These are phyloP conservation scores for Trichoderma polysporum DNA, from an alignment of 2,329 filamentous ascomycete species.

Conservation along the genomic window DNA sequence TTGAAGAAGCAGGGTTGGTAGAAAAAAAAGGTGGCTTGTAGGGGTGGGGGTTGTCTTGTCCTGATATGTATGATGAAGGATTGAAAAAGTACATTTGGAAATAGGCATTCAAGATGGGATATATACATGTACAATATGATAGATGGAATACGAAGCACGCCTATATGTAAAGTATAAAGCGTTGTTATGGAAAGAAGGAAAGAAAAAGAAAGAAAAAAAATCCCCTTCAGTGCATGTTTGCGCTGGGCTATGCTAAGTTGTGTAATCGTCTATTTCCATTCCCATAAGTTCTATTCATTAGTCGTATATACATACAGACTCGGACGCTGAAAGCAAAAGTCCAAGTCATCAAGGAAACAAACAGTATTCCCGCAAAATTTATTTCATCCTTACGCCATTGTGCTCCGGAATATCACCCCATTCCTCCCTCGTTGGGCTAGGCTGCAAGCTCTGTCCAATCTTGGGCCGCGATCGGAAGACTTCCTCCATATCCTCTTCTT, in stretches of 20 bases:
- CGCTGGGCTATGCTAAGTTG: background rate
- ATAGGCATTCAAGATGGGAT: slow-evolving; percentile 12
- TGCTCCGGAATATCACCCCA: slow-evolving; percentile 23
- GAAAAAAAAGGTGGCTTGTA: background rate
- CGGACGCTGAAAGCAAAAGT: background rate
- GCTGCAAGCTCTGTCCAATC: slow-evolving; percentile 71
- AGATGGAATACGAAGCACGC: background rate
- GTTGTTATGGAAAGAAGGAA: background rate
- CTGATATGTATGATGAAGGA: background rate
- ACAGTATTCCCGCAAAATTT: background rate
- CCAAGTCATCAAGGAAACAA: background rate
- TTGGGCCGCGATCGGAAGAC: slow-evolving; percentile 84
- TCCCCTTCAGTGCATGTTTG: background rate
- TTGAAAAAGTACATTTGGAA: background rate
- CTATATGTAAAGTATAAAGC: background rate
- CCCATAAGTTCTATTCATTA: slow-evolving; percentile 12
- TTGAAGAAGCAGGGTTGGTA: slow-evolving; percentile 80
- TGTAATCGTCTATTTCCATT: background rate
- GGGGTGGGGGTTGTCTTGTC: background rate
- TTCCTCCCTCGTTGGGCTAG: slow-evolving; percentile 46
- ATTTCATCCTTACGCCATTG: slow-evolving; percentile 5
- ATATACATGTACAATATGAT: slow-evolving; percentile 19
- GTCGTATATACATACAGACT: background rate
- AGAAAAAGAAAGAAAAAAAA: background rate
- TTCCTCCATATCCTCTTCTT: slow-evolving; percentile 72